phyloP scores from a whole-genome alignment of 2,329 filamentous ascomycete species.

The Fusarium lyarnte region DNA sequence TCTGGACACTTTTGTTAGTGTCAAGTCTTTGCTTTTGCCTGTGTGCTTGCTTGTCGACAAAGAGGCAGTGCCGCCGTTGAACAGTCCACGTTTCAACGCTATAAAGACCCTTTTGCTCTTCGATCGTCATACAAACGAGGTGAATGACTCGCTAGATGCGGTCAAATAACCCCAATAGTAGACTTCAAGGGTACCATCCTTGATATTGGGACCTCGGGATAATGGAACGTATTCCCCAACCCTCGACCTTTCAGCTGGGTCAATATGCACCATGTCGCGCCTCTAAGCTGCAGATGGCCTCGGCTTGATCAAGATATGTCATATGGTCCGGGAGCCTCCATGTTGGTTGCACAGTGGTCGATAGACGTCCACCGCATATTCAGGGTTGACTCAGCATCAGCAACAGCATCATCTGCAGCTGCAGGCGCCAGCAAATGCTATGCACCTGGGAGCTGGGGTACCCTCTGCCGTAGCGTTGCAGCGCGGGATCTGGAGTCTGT shows the following conservation, averaged over 20 bases:
- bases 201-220: slow-evolving; percentile 5
- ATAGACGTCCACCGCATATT: slow-evolving; percentile 22
- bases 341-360: slow-evolving; percentile 27
- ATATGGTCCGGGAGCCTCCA: slow-evolving; percentile 26
- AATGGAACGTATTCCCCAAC: slow-evolving; percentile 15
- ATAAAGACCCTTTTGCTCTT: neutral
- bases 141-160: slow-evolving; percentile 25
- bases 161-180: neutral
- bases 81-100: neutral
- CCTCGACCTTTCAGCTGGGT: slow-evolving; percentile 35
- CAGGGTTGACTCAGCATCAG: slow-evolving; percentile 9
- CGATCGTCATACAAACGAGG: neutral
- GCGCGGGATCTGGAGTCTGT: slow-evolving; percentile 24
- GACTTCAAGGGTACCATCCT: slow-evolving; percentile 22
- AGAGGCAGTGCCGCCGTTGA: slow-evolving; percentile 24
- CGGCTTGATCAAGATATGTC: slow-evolving; percentile 28
- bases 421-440: neutral
- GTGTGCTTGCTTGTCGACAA: neutral
- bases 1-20: slow-evolving; percentile 1
- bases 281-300: slow-evolving; percentile 34
- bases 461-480: slow-evolving; percentile 15
- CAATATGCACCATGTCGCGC: slow-evolving; percentile 32
- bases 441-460: slow-evolving; percentile 12
- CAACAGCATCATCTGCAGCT: slow-evolving; percentile 6
- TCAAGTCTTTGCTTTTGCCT: slow-evolving; percentile 13